Evolutionary conservation across 2,329 filamentous ascomycete genomes (phyloP).

Genomic region (Sporothrix globosa): DNA sequence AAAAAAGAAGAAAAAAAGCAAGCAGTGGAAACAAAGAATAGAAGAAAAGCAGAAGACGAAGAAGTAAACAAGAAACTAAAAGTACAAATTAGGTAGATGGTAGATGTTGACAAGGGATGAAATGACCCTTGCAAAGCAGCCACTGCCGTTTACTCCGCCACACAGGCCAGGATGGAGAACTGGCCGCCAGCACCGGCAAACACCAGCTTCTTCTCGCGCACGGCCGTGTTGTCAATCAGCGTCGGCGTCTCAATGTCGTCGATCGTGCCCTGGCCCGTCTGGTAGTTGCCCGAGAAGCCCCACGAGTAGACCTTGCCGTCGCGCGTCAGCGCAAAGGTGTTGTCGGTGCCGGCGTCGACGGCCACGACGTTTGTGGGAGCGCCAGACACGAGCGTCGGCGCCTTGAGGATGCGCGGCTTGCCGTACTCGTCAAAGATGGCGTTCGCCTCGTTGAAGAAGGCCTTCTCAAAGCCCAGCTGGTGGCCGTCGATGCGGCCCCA

Average conservation of each 20-base stretch:
- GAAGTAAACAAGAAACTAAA: constrained; percentile 20
- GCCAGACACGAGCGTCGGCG: constrained; percentile 64
- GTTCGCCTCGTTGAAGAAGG: constrained; percentile 59
- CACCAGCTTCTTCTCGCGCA: constrained; percentile 72
- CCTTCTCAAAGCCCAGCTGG: constrained; percentile 61
- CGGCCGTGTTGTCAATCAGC: constrained; percentile 80
- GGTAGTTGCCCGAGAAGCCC: constrained; percentile 81
- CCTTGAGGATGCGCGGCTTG: constrained; percentile 70
- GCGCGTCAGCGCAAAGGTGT: constrained; percentile 70
- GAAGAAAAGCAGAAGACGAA: neutral
- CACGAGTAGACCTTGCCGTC: constrained; percentile 74
- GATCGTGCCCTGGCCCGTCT: constrained; percentile 75
- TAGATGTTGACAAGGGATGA: neutral
- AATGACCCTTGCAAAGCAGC: neutral
- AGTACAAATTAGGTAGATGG: constrained; percentile 20
- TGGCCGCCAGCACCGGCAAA: constrained; percentile 89
- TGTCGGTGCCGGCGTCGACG: constrained; percentile 70
- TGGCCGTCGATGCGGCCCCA: constrained; percentile 64
- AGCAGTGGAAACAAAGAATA: neutral
- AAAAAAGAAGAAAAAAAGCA: neutral
- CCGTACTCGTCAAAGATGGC: constrained; percentile 66
- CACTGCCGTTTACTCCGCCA: constrained; percentile 39
- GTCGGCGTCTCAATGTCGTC: constrained; percentile 80
- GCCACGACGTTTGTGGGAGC: constrained; percentile 57
- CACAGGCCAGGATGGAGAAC: constrained; percentile 67